A percentile compares a stretch with the other conserved stretches of the same genome.
These are phyloP conservation scores for Pistacia integerrima DNA, from an alignment of 345 rosid species.

Conservation along the genomic window DNA sequence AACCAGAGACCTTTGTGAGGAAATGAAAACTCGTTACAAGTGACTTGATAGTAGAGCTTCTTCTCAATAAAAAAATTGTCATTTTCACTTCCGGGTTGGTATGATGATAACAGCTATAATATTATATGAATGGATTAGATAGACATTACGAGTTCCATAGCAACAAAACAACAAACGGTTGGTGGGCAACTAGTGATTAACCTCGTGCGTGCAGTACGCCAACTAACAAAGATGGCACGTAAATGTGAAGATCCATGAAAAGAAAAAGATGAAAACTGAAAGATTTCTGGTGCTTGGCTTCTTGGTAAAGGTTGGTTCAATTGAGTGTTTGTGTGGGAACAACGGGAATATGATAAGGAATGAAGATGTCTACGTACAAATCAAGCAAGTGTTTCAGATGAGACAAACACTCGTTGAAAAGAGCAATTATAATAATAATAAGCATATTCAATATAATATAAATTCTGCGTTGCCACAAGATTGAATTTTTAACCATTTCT, in stretches of 20 bases:
- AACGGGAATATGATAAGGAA: neutral
- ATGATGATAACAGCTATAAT: neutral
- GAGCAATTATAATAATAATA: neutral
- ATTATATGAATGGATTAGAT: too few species aligned
- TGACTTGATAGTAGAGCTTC: slow-evolving; percentile 18
- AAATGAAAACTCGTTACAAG: slow-evolving; percentile 15
- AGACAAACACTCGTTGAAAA: neutral
- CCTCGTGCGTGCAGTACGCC: neutral
- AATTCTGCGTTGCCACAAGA: too few species aligned
- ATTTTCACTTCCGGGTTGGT: slow-evolving; percentile 12
- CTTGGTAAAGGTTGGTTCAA: neutral
- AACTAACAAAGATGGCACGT: neutral
- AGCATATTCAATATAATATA: too few species aligned
- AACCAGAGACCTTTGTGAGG: slow-evolving; percentile 19
- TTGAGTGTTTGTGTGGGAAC: neutral
- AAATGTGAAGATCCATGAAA: neutral
- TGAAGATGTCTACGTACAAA: neutral
- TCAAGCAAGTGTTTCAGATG: too few species aligned
- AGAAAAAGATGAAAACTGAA: neutral
- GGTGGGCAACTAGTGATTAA: slow-evolving; percentile 11
- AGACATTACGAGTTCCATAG: slow-evolving; percentile 5
- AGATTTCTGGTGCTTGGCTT: neutral
- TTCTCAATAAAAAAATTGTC: slow-evolving; percentile 31
- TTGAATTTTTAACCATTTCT: too few species aligned
- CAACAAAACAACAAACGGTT: slow-evolving; percentile 39